phyloP scores from a whole-genome alignment of 495 filamentous ascomycete genomes.

The Tuber borchii region DNA sequence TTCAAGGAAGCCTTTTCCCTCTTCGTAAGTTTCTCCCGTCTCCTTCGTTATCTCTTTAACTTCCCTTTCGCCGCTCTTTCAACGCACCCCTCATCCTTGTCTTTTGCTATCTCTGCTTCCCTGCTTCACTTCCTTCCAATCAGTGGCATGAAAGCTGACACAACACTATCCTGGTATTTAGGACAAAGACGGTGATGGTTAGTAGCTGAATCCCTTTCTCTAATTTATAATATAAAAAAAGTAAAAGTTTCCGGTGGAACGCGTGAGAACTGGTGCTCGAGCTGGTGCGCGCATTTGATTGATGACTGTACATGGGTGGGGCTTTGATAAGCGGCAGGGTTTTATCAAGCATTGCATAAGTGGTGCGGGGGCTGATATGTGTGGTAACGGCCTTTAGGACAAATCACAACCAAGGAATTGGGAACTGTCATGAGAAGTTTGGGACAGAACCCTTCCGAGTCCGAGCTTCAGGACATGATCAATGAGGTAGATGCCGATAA shows the following conservation, averaged over 20 bases:
- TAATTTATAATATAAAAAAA: background rate
- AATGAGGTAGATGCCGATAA: conserved; percentile 99
- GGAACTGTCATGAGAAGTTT: conserved; percentile 99
- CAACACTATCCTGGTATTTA: conserved; percentile 43
- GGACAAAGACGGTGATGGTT: conserved; percentile 99
- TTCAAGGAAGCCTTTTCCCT: conserved; percentile 99
- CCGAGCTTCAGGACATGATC: conserved; percentile 99
- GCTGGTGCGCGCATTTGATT: background rate
- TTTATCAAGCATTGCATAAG: background rate
- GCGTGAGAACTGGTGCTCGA: conserved; percentile 1
- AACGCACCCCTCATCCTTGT: background rate
- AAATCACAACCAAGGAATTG: conserved; percentile 99
- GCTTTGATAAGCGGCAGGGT: conserved; percentile 7
- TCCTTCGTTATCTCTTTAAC: background rate
- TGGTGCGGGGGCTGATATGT: conserved; percentile 10
- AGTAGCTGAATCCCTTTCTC: conserved; percentile 47
- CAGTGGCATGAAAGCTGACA: conserved; percentile 10
- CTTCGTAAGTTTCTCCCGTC: conserved; percentile 66
- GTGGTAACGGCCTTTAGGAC: conserved; percentile 53
- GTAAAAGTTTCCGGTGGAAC: background rate
- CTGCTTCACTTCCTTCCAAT: background rate
- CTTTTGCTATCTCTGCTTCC: background rate
- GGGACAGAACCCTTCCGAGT: conserved; percentile 98
- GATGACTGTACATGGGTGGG: background rate
- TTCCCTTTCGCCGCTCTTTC: background rate